Conservation (phyloP, 2,329 filamentous ascomycete genomes). For the Fusarium sp. region DNA sequence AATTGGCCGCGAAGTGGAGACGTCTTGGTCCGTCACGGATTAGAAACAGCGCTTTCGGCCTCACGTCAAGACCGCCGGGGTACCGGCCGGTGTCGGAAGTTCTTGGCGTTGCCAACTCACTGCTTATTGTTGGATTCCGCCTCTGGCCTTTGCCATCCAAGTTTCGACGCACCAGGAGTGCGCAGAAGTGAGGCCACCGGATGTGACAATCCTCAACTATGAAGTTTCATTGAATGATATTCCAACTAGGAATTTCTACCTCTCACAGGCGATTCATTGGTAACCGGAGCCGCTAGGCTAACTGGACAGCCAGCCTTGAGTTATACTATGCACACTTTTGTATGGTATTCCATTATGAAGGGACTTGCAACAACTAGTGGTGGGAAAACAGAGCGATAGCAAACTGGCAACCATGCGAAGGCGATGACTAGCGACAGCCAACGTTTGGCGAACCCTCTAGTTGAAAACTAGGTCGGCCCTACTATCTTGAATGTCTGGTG, state of each 20-base stretch:
- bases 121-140: slow-evolving; percentile 18
- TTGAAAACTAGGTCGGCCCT: slow-evolving; percentile 7
- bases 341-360: slow-evolving; percentile 1
- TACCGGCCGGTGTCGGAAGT: slow-evolving; percentile 14
- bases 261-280: slow-evolving; percentile 6
- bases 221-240: slow-evolving; percentile 21
- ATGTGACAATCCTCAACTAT: slow-evolving; percentile 21
- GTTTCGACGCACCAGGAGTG: slow-evolving; percentile 13
- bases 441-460: slow-evolving; percentile 5
- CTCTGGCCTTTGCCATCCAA: neutral
- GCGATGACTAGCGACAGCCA: slow-evolving; percentile 17
- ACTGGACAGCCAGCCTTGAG: neutral
- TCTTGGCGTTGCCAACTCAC: slow-evolving; percentile 16
- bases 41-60: slow-evolving; percentile 23
- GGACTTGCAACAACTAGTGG: neutral
- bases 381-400: neutral
- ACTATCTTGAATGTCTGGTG: neutral
- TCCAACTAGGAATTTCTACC: slow-evolving; percentile 12
- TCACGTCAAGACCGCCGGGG: slow-evolving; percentile 5
- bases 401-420: slow-evolving; percentile 1
- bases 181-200: slow-evolving; percentile 16
- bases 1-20: slow-evolving; percentile 26
- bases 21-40: slow-evolving; percentile 33
- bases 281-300: neutral
- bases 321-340: slow-evolving; percentile 1